A percentile compares a stretch with the other conserved stretches of the same genome.
Conservation (phyloP, 768 basidiomycete genomes). For the Coprinellus aureogranulatus region DNA sequence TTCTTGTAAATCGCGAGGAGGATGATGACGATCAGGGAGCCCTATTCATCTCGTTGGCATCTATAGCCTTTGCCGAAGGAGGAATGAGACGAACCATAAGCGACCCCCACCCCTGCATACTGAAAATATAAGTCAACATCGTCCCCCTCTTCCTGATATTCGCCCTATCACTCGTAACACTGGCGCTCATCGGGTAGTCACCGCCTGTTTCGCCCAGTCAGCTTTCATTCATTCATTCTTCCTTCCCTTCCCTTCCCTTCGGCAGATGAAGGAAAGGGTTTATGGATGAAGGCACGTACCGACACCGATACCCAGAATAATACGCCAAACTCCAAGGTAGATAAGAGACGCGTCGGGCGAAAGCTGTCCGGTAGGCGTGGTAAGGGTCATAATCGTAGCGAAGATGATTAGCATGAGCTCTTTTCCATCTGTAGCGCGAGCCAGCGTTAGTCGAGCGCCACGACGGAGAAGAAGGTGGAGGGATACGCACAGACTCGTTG, state of each 20-base stretch:
- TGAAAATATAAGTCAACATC: slow-evolving; percentile 73
- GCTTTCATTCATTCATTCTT: slow-evolving; percentile 1
- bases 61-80: too few relatives aligned
- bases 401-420: slow-evolving; percentile 80
- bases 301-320: slow-evolving; percentile 73
- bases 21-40: slow-evolving; percentile 60
- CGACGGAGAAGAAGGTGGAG: too few relatives aligned
- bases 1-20: slow-evolving; percentile 62
- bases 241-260: too few relatives aligned
- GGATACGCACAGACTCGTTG: too few relatives aligned
- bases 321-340: slow-evolving; percentile 65
- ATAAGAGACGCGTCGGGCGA: slow-evolving; percentile 52
- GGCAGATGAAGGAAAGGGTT: not conserved
- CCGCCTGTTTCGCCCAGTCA: too few relatives aligned
- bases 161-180: slow-evolving; percentile 64
- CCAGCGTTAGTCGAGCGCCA: too few relatives aligned
- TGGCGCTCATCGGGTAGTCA: slow-evolving; percentile 77
- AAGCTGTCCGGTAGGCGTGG: slow-evolving; percentile 61
- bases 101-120: slow-evolving; percentile 77
- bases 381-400: slow-evolving; percentile 68
- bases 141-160: slow-evolving; percentile 62
- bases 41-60: too few relatives aligned
- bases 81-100: slow-evolving; percentile 30
- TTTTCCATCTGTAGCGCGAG: too few relatives aligned
- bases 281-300: too few relatives aligned